Evolutionary conservation across 2,329 filamentous ascomycete species (phyloP).

Genomic region (Fusarium compactum): DNA sequence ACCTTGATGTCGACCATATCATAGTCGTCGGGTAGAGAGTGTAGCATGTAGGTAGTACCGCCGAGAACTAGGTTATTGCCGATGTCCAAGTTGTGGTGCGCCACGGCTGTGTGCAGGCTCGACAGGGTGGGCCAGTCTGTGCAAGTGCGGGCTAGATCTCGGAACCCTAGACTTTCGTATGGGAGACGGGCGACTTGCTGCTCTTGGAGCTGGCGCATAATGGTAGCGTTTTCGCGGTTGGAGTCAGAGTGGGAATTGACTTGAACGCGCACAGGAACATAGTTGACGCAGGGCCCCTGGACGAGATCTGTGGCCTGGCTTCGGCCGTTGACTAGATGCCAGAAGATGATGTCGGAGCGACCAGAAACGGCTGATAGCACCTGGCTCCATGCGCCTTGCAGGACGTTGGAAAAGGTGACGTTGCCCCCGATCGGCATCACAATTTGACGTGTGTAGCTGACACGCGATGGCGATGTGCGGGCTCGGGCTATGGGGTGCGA

Average conservation of each 20-base stretch:
- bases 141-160: constrained; percentile 13
- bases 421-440: constrained; percentile 12
- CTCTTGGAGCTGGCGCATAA: constrained; percentile 12
- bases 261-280: constrained; percentile 12
- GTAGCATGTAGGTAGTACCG: constrained; percentile 5
- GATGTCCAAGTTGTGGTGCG: constrained; percentile 14
- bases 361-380: constrained; percentile 13
- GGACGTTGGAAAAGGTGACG: constrained; percentile 16
- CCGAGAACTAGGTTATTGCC: constrained; percentile 8
- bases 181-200: constrained; percentile 11
- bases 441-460: constrained; percentile 17
- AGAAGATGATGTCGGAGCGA: constrained; percentile 9
- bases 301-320: constrained; percentile 12
- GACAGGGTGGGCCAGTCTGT: constrained; percentile 12
- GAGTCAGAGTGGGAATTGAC: constrained; percentile 7
- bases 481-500: constrained; percentile 8
- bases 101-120: constrained; percentile 10
- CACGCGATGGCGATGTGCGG: constrained; percentile 12
- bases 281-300: constrained; percentile 14
- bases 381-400: constrained; percentile 7
- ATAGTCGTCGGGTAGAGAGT: constrained; percentile 14
- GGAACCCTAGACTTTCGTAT: constrained; percentile 16
- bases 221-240: constrained; percentile 1
- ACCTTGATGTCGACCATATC: constrained; percentile 13
- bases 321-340: constrained; percentile 16